Conservation (phyloP, 345 rosid species). For the Carallia pectinifolia region DNA sequence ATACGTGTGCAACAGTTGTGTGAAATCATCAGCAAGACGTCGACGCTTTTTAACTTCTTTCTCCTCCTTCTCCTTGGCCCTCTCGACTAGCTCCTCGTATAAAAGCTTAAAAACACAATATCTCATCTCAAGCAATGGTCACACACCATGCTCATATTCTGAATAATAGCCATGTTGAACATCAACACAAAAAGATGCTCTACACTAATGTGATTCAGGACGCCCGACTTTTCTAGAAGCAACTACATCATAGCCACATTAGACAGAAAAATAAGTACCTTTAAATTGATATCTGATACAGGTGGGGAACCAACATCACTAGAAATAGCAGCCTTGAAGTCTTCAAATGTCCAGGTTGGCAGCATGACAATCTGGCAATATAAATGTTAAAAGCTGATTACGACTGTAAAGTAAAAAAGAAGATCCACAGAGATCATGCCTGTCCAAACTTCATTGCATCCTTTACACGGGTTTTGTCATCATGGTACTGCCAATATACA, state of each 20-base stretch:
- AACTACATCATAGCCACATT: no score
- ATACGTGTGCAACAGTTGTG: conserved; percentile 52
- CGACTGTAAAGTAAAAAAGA: background rate
- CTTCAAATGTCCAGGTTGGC: conserved; percentile 68
- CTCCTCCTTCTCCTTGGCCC: conserved; percentile 92
- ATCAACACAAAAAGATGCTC: background rate
- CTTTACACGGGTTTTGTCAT: conserved; percentile 72
- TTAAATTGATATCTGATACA: conserved; percentile 72
- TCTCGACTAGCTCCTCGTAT: conserved; percentile 74
- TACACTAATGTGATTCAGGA: no score
- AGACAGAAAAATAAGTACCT: conserved; percentile 45
- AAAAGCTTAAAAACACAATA: conserved; percentile 53
- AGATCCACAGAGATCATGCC: conserved; percentile 35
- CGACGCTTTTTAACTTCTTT: conserved; percentile 92
- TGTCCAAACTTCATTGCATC: conserved; percentile 76
- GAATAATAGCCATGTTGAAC: background rate
- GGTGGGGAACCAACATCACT: conserved; percentile 48
- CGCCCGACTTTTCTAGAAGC: no score
- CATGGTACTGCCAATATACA: conserved; percentile 59
- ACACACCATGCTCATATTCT: background rate
- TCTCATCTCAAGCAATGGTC: background rate
- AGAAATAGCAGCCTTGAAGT: conserved; percentile 60
- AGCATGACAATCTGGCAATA: conserved; percentile 49
- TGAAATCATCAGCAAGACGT: conserved; percentile 83
- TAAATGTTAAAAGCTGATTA: conserved; percentile 15